phyloP scores from a whole-genome alignment of 768 basidiomycete species.

The Terana coerulea region DNA sequence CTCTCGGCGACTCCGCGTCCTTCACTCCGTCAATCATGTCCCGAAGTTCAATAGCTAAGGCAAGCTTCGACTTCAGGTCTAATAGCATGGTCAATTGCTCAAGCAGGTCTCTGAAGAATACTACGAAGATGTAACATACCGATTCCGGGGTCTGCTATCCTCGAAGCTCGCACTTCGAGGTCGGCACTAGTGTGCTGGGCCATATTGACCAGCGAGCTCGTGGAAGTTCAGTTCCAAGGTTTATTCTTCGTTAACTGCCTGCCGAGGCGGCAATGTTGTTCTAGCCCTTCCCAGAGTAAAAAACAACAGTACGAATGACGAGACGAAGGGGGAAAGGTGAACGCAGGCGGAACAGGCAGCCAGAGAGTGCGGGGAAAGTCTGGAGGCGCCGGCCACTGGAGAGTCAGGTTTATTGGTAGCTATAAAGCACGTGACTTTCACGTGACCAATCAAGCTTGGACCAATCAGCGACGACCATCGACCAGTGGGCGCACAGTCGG shows the following conservation, averaged over 20 bases:
- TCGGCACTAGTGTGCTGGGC: conserved; percentile 49
- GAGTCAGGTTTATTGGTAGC: conserved; percentile 8
- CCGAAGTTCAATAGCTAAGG: conserved; percentile 71
- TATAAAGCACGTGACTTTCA: conserved; percentile 13
- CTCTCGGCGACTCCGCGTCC: conserved; percentile 68
- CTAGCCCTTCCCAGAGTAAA: background rate
- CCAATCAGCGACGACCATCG: too few species aligned
- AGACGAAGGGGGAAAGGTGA: too few species aligned
- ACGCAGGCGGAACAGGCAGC: background rate
- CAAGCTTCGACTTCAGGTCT: conserved; percentile 72
- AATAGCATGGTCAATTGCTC: background rate
- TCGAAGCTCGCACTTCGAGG: conserved; percentile 66
- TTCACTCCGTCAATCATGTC: conserved; percentile 79
- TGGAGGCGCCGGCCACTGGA: background rate
- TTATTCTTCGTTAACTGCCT: too few species aligned
- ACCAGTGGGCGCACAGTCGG: too few species aligned
- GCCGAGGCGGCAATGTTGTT: background rate
- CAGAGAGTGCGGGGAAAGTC: conserved; percentile 1
- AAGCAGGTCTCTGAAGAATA: background rate
- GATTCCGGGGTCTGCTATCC: conserved; percentile 71
- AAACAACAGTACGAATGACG: too few species aligned
- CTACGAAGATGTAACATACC: conserved; percentile 46
- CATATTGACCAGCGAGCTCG: conserved; percentile 25
- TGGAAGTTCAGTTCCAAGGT: background rate
- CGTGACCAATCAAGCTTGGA: too few species aligned